phyloP scores from a whole-genome alignment of 2,329 filamentous ascomycete species.

The Dactylellina leptospora region DNA sequence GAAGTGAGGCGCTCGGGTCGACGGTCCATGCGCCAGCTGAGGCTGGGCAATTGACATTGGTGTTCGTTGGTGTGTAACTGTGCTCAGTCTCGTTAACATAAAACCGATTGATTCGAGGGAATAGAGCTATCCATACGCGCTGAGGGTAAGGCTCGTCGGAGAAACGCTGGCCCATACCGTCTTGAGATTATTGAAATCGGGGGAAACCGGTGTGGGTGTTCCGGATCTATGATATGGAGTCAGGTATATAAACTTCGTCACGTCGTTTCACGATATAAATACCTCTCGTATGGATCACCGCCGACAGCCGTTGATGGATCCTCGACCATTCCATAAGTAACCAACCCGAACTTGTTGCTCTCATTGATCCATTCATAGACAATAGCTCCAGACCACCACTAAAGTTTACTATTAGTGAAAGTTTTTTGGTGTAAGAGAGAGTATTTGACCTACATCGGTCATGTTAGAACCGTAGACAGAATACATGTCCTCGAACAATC shows the following conservation, averaged over 20 bases:
- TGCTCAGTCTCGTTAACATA: conserved; percentile 54
- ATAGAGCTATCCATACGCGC: conserved; percentile 16
- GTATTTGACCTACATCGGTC: conserved; percentile 65
- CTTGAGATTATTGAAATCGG: conserved; percentile 82
- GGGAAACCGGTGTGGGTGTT: conserved; percentile 59
- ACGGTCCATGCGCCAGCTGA: conserved; percentile 76
- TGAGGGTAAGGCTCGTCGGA: conserved; percentile 72
- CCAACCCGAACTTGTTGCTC: conserved; percentile 74
- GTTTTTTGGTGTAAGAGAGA: too few relatives aligned
- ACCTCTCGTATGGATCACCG: conserved; percentile 46
- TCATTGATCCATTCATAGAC: conserved; percentile 92
- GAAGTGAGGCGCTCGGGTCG: conserved; percentile 74
- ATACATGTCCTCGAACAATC: conserved; percentile 77
- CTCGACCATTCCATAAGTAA: conserved; percentile 35
- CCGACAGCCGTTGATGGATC: conserved; percentile 41
- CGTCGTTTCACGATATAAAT: not conserved
- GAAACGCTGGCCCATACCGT: conserved; percentile 76
- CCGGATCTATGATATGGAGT: conserved; percentile 18
- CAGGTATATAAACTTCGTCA: not conserved
- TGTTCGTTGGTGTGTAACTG: conserved; percentile 70
- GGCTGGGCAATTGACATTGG: conserved; percentile 74
- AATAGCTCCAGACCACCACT: conserved; percentile 76
- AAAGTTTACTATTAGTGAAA: not conserved
- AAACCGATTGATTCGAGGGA: too few relatives aligned
- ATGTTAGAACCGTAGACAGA: conserved; percentile 76